These are phyloP conservation scores for Auxenochlorella pyrenoidosa DNA, from an alignment of 139 green algal genomes.

Conservation along the genomic window DNA sequence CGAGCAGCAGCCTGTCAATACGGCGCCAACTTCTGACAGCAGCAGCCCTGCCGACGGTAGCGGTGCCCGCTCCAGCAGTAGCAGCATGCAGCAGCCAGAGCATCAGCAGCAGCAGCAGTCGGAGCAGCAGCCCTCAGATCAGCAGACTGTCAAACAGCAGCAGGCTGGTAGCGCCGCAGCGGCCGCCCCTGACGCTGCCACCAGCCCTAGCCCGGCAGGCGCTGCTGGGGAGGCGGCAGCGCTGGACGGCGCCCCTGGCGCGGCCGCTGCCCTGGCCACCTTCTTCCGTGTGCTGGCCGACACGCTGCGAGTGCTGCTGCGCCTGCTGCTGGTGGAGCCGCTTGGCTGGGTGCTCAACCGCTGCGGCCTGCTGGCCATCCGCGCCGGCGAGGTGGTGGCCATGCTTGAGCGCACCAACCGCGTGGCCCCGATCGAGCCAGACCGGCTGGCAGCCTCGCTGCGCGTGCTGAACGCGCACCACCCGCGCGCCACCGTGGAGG, in stretches of 20 bases:
- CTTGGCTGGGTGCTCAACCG: slow-evolving; percentile 32
- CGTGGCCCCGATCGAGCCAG: background rate
- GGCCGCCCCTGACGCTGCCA: too few species aligned
- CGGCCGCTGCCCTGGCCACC: slow-evolving; percentile 5
- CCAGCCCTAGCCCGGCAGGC: background rate
- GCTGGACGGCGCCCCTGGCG: background rate
- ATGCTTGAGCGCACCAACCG: slow-evolving; percentile 27
- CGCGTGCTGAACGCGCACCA: slow-evolving; percentile 16
- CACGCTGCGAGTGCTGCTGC: slow-evolving; percentile 36
- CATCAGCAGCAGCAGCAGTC: too few species aligned
- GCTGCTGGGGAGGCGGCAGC: background rate
- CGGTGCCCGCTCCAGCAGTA: background rate
- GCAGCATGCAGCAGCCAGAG: background rate
- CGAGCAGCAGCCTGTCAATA: background rate
- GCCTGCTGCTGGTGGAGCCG: slow-evolving; percentile 39
- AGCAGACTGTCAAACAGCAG: too few species aligned
- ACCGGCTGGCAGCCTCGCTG: slow-evolving; percentile 19
- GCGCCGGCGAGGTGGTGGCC: slow-evolving; percentile 4
- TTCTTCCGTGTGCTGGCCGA: slow-evolving; percentile 21
- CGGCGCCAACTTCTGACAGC: background rate
- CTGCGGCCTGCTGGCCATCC: slow-evolving; percentile 22
- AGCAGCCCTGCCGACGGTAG: background rate
- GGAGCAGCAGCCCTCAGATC: too few species aligned
- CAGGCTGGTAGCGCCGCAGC: too few species aligned
- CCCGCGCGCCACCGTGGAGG: background rate